Base-by-base conservation (phyloP, 1,139 yeast species). In the Yamadazyma blattariae region DNA sequence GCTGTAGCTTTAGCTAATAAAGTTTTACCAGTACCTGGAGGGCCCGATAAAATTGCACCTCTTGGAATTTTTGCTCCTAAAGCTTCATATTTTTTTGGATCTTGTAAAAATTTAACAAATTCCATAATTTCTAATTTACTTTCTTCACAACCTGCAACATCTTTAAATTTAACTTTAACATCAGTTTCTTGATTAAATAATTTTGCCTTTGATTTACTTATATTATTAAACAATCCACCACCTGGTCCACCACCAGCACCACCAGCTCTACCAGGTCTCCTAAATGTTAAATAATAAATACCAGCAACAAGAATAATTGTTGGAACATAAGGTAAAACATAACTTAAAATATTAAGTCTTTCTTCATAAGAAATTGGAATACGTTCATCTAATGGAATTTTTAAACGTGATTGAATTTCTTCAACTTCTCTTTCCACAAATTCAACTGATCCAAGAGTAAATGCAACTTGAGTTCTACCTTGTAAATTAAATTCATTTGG, bases 21-120 rank as follows among this genome's bases (percentile, higher is more conserved):
- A 1, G 94, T 84, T 55, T 84, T 84, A 74, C 94, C 94, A 5
- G 92, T 84, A 65, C 94, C 94, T 31, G 94, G 94, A 27, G 92
- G 88, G 42, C 94, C 94, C 0, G 89, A 81, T 33, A 84, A 64
- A 37, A 84, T 81, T 7, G 92, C 92, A 53, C 94, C 94, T 57
- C 92, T 71, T 30, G 94, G 94, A 41, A 84, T 84, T 52, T 83
- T 82, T 16, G 90, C 94, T 33, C 94, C 94, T 52, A 84, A 67
- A 47, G 74, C 77, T 54, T 83, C 90, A 58, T 83, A 84, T 50
- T 82, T 79, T 30, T 69, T 61, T 2, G 94, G 92, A 45, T 82
- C 76, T 54, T 83, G 84, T 58, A 84, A 71, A 50, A 84, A 84
- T 49, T 80, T 79, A 30, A 84, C 94, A 61, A 84, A 84, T 57